Evolutionary conservation across 164 flowering plant genomes (phyloP).

Genomic region (Echeveria elegans): DNA sequence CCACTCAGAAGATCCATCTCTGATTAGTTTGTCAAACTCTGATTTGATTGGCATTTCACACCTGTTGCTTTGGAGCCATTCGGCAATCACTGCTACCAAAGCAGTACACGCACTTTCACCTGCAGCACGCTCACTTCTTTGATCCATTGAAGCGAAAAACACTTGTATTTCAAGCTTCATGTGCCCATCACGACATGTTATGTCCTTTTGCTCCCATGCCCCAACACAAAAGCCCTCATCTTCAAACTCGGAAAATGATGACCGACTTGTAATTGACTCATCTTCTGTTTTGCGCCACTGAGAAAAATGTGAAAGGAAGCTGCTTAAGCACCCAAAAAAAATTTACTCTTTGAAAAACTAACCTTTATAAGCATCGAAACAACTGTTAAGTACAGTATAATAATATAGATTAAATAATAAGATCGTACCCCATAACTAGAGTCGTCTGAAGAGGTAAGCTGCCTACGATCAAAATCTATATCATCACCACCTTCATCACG

Average conservation of each 20-base stretch:
- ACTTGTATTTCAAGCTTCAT: conserved; percentile 71
- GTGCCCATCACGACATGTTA: conserved; percentile 79
- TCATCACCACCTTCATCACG: conserved; percentile 99
- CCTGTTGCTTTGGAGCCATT: conserved; percentile 23
- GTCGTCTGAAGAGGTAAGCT: conserved; percentile 83
- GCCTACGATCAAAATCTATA: conserved; percentile 92
- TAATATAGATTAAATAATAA: background rate
- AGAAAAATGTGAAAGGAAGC: background rate
- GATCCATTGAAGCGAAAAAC: conserved; percentile 93
- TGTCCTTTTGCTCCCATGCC: conserved; percentile 77
- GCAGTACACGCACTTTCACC: conserved; percentile 98
- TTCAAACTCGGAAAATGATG: conserved; percentile 85
- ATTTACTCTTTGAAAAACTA: background rate
- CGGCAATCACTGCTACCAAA: conserved; percentile 43
- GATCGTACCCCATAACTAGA: conserved; percentile 52
- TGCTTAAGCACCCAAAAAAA: background rate
- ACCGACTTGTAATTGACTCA: conserved; percentile 51
- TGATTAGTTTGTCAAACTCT: conserved; percentile 25
- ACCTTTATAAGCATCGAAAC: background rate
- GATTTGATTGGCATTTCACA: conserved; percentile 27
- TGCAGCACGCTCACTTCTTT: conserved; percentile 85
- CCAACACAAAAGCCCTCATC: conserved; percentile 92
- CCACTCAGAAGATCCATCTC: conserved; percentile 34
- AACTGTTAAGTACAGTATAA: background rate
- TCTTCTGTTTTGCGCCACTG: conserved; percentile 47